These are phyloP conservation scores for Ustilago trichophora DNA, from an alignment of 1,284 basidiomycete genomes.

Conservation along the genomic window DNA sequence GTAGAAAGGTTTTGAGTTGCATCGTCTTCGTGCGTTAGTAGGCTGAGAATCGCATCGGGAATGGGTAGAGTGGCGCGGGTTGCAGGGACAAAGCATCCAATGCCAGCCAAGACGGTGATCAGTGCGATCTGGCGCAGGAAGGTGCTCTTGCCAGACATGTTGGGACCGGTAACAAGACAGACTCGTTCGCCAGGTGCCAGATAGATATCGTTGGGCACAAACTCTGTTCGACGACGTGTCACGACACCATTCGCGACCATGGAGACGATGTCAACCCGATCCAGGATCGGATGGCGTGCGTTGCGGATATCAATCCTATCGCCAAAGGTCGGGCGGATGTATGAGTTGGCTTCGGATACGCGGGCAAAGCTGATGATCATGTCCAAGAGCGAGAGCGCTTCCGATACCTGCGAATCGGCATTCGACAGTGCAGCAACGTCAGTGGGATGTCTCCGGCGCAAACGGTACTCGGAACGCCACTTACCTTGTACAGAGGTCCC, in stretches of 20 bases:
- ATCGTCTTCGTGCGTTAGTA: slow-evolving; percentile 86
- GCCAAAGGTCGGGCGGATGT: slow-evolving; percentile 48
- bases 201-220: slow-evolving; percentile 40
- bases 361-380: slow-evolving; percentile 49
- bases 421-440: too few species aligned
- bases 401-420: slow-evolving; percentile 58
- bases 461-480: too few species aligned
- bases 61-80: slow-evolving; percentile 69
- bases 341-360: slow-evolving; percentile 27
- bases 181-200: slow-evolving; percentile 37
- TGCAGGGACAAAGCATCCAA: slow-evolving; percentile 74
- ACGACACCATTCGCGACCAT: slow-evolving; percentile 2
- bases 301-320: slow-evolving; percentile 61
- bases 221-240: slow-evolving; percentile 10
- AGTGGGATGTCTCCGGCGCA: too few species aligned
- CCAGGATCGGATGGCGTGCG: slow-evolving; percentile 73
- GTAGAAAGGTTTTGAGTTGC: slow-evolving; percentile 69
- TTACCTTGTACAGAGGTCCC: slow-evolving; percentile 50
- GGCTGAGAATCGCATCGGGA: slow-evolving; percentile 82
- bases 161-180: slow-evolving; percentile 69
- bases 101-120: slow-evolving; percentile 81
- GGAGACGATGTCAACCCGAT: slow-evolving; percentile 73
- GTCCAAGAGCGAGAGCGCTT: slow-evolving; percentile 54
- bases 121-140: slow-evolving; percentile 87
- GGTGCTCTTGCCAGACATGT: slow-evolving; percentile 81